Evolutionary conservation across 495 filamentous ascomycete species (phyloP), one percentile per base, ranked within the genome.

Genomic region (Xylaria longipes): DNA sequence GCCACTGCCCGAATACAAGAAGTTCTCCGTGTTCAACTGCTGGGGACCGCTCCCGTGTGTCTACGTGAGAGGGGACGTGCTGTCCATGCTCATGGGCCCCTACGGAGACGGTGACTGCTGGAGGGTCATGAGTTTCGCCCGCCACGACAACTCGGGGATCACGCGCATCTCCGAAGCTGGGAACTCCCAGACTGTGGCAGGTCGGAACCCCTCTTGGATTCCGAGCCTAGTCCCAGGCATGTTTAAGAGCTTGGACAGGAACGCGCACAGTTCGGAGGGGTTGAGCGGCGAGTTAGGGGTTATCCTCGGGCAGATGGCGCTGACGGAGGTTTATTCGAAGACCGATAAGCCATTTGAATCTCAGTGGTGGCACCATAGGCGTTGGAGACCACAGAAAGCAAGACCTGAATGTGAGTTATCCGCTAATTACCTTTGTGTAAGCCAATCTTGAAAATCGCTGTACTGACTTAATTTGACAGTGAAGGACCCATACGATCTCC

Each of bases 41-140:
- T 81, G 75, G n/a, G 48, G 80, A 0, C 76, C 73, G 7, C 68
- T 82, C 5, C 80, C 81, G 20, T 69, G 81, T 25, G 68, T 81
- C 9, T 72, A 79, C 6, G 35, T 74, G 7, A 45, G 75, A 1
- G 60, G 57, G 8, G 81, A 83, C 56, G 74, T 76, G 0, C 70
- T 76, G 3, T 65, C 77, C 0, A 73, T 66, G 4, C 8, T n/a
- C 20, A 69, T 76, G 4, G 54, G 39, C 1, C 48, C 67, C 8
- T 45, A 46, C 3, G 67, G 66, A 5, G 46, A 69, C 52, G 65
- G 45, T 0, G 45, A n/a, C 8, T 60, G 67, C 25, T 81, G 78
- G 78, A 25, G 29, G 9, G 39, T 72, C 2, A 72, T 80, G 65
- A 75, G 78, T 29, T 81, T 82, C 46, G 45, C 25, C 0, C 31